Conservation (phyloP, 2,329 filamentous ascomycete genomes). For the Fusarium sp. region DNA sequence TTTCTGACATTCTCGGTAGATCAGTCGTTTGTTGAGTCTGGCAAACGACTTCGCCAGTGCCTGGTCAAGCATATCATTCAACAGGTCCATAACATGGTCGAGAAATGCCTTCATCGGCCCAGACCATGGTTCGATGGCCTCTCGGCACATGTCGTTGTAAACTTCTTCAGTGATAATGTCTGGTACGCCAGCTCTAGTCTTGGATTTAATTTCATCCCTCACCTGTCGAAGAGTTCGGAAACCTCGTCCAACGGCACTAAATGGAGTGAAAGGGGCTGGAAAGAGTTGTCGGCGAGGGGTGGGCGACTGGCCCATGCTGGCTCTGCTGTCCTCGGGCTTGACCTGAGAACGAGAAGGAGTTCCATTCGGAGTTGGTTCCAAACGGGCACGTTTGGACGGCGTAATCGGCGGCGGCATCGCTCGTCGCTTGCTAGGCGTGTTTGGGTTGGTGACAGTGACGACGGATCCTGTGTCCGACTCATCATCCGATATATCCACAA, state of each 20-base stretch:
- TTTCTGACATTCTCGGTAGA: slow-evolving; percentile 63
- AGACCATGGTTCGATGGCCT: slow-evolving; percentile 71
- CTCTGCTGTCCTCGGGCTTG: slow-evolving; percentile 57
- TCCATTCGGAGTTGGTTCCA: slow-evolving; percentile 33
- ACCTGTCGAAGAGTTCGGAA: slow-evolving; percentile 66
- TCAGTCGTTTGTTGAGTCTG: slow-evolving; percentile 60
- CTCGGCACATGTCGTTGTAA: slow-evolving; percentile 68
- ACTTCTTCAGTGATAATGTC: slow-evolving; percentile 71
- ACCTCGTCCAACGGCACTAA: slow-evolving; percentile 55
- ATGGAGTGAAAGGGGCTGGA: slow-evolving; percentile 57
- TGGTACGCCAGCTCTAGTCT: slow-evolving; percentile 69
- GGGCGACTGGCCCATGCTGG: slow-evolving; percentile 34
- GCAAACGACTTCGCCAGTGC: slow-evolving; percentile 64
- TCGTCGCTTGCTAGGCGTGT: slow-evolving; percentile 52
- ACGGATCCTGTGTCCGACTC: slow-evolving; percentile 54
- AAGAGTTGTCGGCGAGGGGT: slow-evolving; percentile 37
- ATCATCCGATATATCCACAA: slow-evolving; percentile 58
- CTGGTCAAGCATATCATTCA: slow-evolving; percentile 61
- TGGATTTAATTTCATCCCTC: slow-evolving; percentile 65
- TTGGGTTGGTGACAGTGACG: slow-evolving; percentile 31
- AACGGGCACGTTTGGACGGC: slow-evolving; percentile 53
- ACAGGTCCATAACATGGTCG: slow-evolving; percentile 60
- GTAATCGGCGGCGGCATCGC: slow-evolving; percentile 48
- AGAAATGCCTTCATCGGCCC: slow-evolving; percentile 65
- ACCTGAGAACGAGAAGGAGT: slow-evolving; percentile 44